Percentiles rank a stretch among this genome's conserved stretches.
Evolutionary conservation across 768 basidiomycete species (phyloP).

Genomic region (Xerocomus brunneocitrinus): DNA sequence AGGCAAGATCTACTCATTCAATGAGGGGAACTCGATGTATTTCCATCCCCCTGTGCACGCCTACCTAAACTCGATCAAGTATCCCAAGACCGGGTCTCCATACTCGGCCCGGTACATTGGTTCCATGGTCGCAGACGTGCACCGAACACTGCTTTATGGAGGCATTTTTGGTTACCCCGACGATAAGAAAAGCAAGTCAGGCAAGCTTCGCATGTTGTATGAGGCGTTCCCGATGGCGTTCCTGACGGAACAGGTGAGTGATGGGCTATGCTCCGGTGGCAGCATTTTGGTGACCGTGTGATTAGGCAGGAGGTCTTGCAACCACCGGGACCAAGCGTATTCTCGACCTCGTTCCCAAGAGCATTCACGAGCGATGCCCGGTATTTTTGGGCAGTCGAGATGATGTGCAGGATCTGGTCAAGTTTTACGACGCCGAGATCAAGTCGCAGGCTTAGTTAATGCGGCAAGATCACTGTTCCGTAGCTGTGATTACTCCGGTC

Average conservation of each 20-base stretch:
- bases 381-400: conserved; percentile 93
- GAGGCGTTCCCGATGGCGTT: conserved; percentile 99
- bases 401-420: conserved; percentile 86
- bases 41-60: conserved; percentile 78
- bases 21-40: conserved; percentile 96
- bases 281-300: neutral
- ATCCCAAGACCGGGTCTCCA: conserved; percentile 68
- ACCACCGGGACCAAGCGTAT: conserved; percentile 94
- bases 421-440: conserved; percentile 62
- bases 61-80: conserved; percentile 91
- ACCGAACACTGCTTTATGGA: conserved; percentile 92
- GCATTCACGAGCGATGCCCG: conserved; percentile 88
- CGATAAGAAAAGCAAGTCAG: conserved; percentile 96
- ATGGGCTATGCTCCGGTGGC: neutral
- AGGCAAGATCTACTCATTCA: conserved; percentile 99
- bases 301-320: conserved; percentile 90
- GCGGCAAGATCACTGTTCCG: neutral
- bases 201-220: conserved; percentile 91
- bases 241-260: conserved; percentile 80
- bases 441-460: conserved; percentile 11
- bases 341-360: conserved; percentile 81
- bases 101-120: conserved; percentile 95
- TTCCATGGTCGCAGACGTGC: conserved; percentile 99
- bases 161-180: conserved; percentile 98
- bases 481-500: neutral